Evolutionary conservation across 208 protist species (phyloP), one percentile per base, ranked within the genome.

Genomic region (Acanthamoeba polyphaga): DNA sequence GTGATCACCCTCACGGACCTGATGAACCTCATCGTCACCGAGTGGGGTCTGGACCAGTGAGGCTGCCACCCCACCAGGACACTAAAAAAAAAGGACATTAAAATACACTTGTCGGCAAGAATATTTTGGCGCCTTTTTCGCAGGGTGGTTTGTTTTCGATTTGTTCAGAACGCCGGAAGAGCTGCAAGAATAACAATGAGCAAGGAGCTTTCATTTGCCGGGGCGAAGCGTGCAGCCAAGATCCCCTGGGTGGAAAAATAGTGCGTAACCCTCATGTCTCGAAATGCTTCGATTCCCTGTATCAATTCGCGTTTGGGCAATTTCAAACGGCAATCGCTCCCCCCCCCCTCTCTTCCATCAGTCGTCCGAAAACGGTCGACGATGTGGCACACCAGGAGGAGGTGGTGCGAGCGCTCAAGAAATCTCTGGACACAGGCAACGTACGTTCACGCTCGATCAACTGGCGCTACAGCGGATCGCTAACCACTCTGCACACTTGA

Each of bases 381-480:
- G 98, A 99, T 66, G 98, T 99, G 43, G 98, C 99, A 70, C 97
- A 99, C 92, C 99, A 99, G 96, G 98, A 99, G 32, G 99, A 99
- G 93, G 99, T 99, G 24, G 97, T 99, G 17, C 96, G 55, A 12
- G 98, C 99, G 15, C 97, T 99, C 24, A 98, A 98, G 17, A 96
- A 97, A n/a, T 98, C 98, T 78, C 96, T 99, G 12, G 92, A 98
- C 62, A 95, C 97, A 49, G 97, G 97, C 22, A 97, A 97, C 95
- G 94, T 97, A 93, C 34, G 32, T 29, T 84, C 3, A n/a, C 29
- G 22, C 49, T 66, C 38, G 64, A 29, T 95, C 82, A 74, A 2
- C 66, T 58, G 29, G 32, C 96, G 32, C 46, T 19, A 80, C 19
- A 46, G 15, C 58, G 2, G 68, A 27, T 70, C 58, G 15, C n/a